Base-by-base conservation (phyloP, 2,329 filamentous ascomycete genomes). In the Capronia coronata region DNA sequence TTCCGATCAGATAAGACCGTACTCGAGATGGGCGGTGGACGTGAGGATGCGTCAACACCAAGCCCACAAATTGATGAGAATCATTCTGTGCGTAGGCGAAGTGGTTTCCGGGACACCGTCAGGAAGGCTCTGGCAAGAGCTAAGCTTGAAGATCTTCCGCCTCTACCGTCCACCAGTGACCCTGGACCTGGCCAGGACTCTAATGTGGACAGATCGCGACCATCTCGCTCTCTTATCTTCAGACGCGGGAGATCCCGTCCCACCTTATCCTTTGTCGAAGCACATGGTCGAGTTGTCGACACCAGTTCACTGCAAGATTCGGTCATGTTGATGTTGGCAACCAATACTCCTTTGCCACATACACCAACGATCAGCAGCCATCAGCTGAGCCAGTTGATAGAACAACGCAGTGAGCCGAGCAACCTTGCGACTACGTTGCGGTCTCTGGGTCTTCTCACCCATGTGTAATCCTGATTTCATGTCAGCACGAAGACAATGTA, bases 251-350 rank as follows among this genome's bases (percentile, higher is more conserved):
- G 48, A 27, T 49, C 48, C 8, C 48, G 38, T 11, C 16, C 32
- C 10, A 48, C 45, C 6, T 27, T 42, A 14, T 57, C 55, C 5
- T 55, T 55, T 27, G 43, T 50, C 11, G 52, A 55, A 40, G 49
- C 42, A 18, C 46, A 49, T 21, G 52, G 52, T 30, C 49, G 43
- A 32, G 29, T 57, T 14, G 46, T 57, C 37, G 52, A 54, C 27
- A 57, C 51, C 22, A 57, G 52, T 30, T 19, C 43, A 4, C 43
- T 57, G 14, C 52, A 57, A 39, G 55, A 57, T 29, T 57, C 55
- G 11, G 51, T 57, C 43, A 48, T 49, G 30, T 41, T 57, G 19
- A 52, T 57, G 52, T 23, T 57, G 11, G 55, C 55, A n/a, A 50
- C 40, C 14, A 57, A 57, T 18, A 57, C 55, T 25, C 55, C 55